Evolutionary conservation across 2,329 filamentous ascomycete genomes (phyloP).

Genomic region (Curvularia eragrostidis): DNA sequence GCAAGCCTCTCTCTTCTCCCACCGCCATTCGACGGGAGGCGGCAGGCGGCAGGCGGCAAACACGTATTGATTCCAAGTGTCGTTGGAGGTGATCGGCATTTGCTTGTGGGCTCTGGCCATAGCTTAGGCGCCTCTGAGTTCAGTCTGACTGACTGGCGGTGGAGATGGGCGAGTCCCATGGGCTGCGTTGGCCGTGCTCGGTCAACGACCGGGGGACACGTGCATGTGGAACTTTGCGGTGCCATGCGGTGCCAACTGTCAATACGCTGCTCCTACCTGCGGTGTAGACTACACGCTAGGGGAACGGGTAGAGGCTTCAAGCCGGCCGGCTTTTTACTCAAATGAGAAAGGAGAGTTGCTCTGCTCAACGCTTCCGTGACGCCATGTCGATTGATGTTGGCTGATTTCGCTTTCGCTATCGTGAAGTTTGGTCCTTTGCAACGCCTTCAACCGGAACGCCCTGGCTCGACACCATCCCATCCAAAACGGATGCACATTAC

Average conservation of each 20-base stretch:
- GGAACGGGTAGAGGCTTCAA: constrained; percentile 2
- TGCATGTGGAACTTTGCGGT: constrained; percentile 1
- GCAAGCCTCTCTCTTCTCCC: not conserved
- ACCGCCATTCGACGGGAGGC: not conserved
- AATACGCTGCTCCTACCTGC: constrained; percentile 1
- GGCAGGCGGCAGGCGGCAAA: not conserved
- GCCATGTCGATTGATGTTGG: not conserved
- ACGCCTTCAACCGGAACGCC: not conserved
- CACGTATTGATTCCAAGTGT: not conserved
- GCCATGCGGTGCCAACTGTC: constrained; percentile 12
- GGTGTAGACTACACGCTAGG: constrained; percentile 9
- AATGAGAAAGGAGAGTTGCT: not conserved
- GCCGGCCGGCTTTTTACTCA: not conserved
- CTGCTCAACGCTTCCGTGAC: not conserved
- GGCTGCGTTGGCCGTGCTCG: constrained; percentile 2
- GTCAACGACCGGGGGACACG: constrained; percentile 7
- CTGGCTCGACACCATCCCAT: not conserved
- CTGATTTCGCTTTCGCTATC: constrained; percentile 7
- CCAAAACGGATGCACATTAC: not conserved
- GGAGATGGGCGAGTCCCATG: constrained; percentile 3
- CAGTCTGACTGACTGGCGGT: constrained; percentile 2
- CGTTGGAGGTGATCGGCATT: not conserved
- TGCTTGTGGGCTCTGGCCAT: not conserved
- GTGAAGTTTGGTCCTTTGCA: not conserved
- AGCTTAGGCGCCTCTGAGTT: not conserved